These are phyloP conservation scores for Epichloe coenophiala DNA, from an alignment of 2,329 filamentous ascomycete genomes.

Conservation along the genomic window DNA sequence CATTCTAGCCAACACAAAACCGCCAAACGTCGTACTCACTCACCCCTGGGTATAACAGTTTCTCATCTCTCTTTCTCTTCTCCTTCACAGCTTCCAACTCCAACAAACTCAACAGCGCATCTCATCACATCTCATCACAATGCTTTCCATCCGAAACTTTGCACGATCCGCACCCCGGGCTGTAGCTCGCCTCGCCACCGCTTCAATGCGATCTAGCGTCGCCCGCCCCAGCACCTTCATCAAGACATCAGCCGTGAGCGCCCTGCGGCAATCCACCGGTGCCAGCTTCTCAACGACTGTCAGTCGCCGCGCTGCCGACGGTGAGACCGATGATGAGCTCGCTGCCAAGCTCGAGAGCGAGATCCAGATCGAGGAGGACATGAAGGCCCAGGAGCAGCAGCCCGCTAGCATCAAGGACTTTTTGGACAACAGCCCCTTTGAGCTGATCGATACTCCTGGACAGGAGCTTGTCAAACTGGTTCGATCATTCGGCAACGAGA, in stretches of 20 bases:
- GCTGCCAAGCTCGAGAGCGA: constrained; percentile 76
- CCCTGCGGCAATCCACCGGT: constrained; percentile 19
- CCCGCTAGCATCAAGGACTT: constrained; percentile 77
- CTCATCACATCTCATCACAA: constrained; percentile 24
- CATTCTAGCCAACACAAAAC: not conserved
- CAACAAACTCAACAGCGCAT: not conserved
- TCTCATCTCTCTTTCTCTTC: not conserved
- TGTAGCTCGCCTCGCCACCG: constrained; percentile 41
- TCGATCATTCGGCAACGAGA: constrained; percentile 76
- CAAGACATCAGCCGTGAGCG: constrained; percentile 26
- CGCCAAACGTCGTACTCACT: not conserved
- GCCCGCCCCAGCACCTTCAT: constrained; percentile 35
- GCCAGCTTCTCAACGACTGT: constrained; percentile 34
- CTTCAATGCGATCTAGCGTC: constrained; percentile 33
- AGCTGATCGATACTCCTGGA: constrained; percentile 69
- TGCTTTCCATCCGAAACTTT: constrained; percentile 56
- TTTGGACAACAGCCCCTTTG: constrained; percentile 70
- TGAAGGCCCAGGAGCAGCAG: constrained; percentile 57
- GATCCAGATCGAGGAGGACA: constrained; percentile 70
- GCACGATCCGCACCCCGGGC: constrained; percentile 55
- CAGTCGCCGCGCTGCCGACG: constrained; percentile 26
- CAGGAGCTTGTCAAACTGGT: constrained; percentile 79
- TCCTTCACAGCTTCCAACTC: constrained; percentile 5
- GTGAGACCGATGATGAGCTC: constrained; percentile 63
- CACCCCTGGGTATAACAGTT: not conserved